Percentiles rank a stretch among this genome's conserved stretches.
These are phyloP conservation scores for Luvunga scandens DNA, from an alignment of 345 rosid genomes.

Conservation along the genomic window DNA sequence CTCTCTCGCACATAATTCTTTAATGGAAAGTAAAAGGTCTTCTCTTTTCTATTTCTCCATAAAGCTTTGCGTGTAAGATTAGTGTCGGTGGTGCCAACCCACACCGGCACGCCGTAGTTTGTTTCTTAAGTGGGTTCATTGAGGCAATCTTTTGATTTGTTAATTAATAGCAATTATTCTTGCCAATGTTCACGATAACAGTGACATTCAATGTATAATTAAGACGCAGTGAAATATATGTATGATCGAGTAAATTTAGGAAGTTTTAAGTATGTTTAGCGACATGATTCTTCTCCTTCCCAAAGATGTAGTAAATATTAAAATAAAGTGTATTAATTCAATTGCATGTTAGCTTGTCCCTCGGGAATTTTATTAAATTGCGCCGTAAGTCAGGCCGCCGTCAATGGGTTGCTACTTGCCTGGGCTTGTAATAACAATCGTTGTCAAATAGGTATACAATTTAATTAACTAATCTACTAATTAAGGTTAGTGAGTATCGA, in stretches of 20 bases:
- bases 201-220: too few relatives aligned
- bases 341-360: background rate
- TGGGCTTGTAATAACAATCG: background rate
- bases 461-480: background rate
- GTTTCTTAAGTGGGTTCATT: background rate
- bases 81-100: slow-evolving; percentile 29
- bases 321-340: background rate
- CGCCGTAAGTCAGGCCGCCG: slow-evolving; percentile 22
- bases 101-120: slow-evolving; percentile 1
- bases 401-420: background rate
- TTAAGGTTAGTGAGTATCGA: background rate
- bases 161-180: background rate
- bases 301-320: background rate
- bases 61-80: slow-evolving; percentile 18
- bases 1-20: slow-evolving; percentile 14
- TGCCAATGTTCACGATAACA: background rate
- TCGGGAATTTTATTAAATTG: background rate
- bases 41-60: background rate
- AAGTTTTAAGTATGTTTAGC: background rate
- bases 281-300: background rate
- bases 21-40: slow-evolving; percentile 14
- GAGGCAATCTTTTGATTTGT: background rate
- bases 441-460: background rate
- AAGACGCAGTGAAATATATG: too few relatives aligned
- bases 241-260: background rate